A percentile compares a stretch with the other conserved stretches of the same genome.
phyloP scores from a whole-genome alignment of 331 rosid genomes.

The Acacia pycnantha region DNA sequence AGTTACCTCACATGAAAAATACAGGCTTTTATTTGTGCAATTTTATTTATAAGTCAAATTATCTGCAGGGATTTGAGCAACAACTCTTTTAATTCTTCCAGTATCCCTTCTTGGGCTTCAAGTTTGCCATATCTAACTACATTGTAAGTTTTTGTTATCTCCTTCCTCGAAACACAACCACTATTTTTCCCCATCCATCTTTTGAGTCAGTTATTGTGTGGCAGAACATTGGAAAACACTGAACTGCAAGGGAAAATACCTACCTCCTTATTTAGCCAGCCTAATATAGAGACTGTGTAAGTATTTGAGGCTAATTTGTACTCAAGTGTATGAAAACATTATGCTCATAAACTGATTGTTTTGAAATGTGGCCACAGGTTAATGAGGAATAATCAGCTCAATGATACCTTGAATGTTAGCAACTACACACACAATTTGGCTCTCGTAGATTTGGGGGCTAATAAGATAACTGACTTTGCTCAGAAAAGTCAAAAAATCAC shows the following conservation, averaged over 20 bases:
- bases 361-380: slow-evolving; percentile 1
- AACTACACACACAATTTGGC: not conserved
- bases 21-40: not conserved
- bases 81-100: slow-evolving; percentile 31
- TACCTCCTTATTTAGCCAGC: slow-evolving; percentile 33
- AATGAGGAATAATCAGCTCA: slow-evolving; percentile 14
- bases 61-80: slow-evolving; percentile 59
- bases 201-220: not conserved
- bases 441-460: slow-evolving; percentile 36
- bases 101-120: slow-evolving; percentile 42
- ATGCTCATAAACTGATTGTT: not conserved
- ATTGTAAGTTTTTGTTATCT: slow-evolving; percentile 35
- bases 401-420: slow-evolving; percentile 19
- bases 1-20: not conserved
- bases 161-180: too few species aligned
- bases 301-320: slow-evolving; percentile 19
- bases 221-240: slow-evolving; percentile 45
- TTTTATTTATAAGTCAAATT: not conserved
- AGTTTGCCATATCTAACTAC: slow-evolving; percentile 36
- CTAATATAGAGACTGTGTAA: slow-evolving; percentile 43
- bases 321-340: not conserved
- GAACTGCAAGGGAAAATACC: slow-evolving; percentile 39
- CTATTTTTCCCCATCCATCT: not conserved
- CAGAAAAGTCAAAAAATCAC: not conserved
- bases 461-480: slow-evolving; percentile 22